phyloP scores from a whole-genome alignment of 2,329 filamentous ascomycete genomes.

The Hypoxylon sp. region DNA sequence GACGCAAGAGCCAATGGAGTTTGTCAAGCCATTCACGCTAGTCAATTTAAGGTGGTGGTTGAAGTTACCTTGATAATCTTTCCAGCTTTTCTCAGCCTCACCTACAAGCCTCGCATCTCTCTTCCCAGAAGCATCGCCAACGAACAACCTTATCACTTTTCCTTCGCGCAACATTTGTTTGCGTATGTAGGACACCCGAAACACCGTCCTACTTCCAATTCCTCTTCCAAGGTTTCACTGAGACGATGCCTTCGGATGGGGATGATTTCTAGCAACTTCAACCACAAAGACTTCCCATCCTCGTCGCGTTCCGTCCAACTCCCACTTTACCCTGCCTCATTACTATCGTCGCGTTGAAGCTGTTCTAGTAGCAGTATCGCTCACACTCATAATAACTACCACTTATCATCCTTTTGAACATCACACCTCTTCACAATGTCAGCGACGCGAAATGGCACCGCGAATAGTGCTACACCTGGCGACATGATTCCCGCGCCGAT shows the following conservation, averaged over 20 bases:
- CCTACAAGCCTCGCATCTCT: conserved; percentile 35
- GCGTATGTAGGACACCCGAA: not conserved
- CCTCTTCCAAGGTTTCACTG: conserved; percentile 12
- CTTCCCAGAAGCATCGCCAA: conserved; percentile 20
- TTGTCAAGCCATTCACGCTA: not conserved
- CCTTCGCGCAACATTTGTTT: conserved; percentile 18
- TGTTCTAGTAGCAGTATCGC: not conserved
- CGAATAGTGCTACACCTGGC: conserved; percentile 62
- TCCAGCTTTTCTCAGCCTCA: conserved; percentile 40
- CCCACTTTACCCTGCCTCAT: conserved; percentile 1
- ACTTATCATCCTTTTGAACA: not conserved
- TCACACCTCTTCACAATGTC: conserved; percentile 55
- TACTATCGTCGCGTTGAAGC: conserved; percentile 11
- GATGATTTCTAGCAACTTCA: conserved; percentile 33
- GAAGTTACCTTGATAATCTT: conserved; percentile 11
- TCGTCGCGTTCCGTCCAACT: conserved; percentile 16
- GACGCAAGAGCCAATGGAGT: not conserved
- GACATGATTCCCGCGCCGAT: conserved; percentile 55
- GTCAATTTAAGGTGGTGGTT: conserved; percentile 14
- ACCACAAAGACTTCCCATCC: not conserved
- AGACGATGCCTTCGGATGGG: conserved; percentile 33
- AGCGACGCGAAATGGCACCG: conserved; percentile 61
- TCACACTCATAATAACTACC: not conserved
- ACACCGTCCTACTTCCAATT: not conserved
- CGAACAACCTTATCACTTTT: conserved; percentile 3